Evolutionary conservation across 2,329 filamentous ascomycete species (phyloP).

Genomic region (Apiospora malaysiana): DNA sequence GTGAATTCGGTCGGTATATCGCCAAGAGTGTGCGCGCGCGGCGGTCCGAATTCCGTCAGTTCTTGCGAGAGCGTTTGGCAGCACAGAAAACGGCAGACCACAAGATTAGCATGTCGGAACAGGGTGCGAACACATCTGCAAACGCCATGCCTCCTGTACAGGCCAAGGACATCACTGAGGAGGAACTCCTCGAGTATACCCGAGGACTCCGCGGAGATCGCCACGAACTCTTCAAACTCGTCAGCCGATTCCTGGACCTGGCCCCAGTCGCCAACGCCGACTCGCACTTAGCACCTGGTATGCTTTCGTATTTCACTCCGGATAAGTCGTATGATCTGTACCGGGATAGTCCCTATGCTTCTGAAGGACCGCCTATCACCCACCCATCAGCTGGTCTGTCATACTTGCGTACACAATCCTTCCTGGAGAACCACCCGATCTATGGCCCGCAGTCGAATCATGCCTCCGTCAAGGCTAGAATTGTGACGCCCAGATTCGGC

Average conservation of each 20-base stretch:
- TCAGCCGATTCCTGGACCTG: conserved; percentile 68
- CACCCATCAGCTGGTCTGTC: conserved; percentile 69
- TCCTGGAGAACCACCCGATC: conserved; percentile 64
- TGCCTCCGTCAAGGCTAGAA: conserved; percentile 55
- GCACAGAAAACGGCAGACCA: conserved; percentile 49
- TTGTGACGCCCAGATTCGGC: conserved; percentile 51
- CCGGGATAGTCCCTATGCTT: conserved; percentile 52
- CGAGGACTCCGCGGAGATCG: conserved; percentile 59
- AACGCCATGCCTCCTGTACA: conserved; percentile 32
- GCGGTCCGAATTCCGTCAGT: conserved; percentile 60
- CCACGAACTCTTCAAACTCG: conserved; percentile 55
- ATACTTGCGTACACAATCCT: conserved; percentile 62
- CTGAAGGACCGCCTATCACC: conserved; percentile 61
- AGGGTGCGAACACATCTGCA: conserved; percentile 39
- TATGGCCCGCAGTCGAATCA: conserved; percentile 63
- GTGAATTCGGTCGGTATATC: conserved; percentile 64
- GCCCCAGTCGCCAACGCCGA: conserved; percentile 50
- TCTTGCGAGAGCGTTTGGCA: conserved; percentile 57
- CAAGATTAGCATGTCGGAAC: conserved; percentile 40
- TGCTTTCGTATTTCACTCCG: conserved; percentile 17
- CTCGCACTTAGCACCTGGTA: conserved; percentile 17
- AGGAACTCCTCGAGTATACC: conserved; percentile 58
- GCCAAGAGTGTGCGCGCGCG: conserved; percentile 57
- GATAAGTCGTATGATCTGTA: conserved; percentile 34
- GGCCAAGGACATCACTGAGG: conserved; percentile 52